Base-by-base conservation (phyloP, 2,329 filamentous ascomycete species). In the Thyridium curvatum region DNA sequence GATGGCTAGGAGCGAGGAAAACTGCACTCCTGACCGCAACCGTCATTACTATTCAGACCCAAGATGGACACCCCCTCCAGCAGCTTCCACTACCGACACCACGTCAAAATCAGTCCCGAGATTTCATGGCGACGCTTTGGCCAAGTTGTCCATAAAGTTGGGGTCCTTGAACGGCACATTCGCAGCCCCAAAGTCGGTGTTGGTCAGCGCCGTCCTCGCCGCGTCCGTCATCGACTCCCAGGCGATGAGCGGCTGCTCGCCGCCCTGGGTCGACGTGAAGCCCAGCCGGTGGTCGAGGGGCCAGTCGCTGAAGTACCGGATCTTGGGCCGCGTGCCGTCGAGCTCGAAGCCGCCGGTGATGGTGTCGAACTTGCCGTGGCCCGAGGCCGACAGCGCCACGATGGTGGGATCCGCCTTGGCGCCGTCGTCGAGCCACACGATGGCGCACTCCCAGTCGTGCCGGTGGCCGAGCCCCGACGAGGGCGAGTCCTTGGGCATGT, bases 401-500 rank as follows among this genome's bases (percentile, higher is more conserved):
- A 67, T 57, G 14, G 32, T 37, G 7, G 55, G 46, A 6, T 48
- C 50, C 1, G 46, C 51, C 14, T 49, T 18, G 3, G 49, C 43
- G 14, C 47, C 43, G 37, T 47, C 47, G 39, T 56, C 48, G 34
- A 64, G 37, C 50, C 50, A 51, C 18, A 64, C 46, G 6, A 64
- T 51, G 10, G 55, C 38, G 37, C 43, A 52, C 45, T 64, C 60
- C 54, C 59, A 64, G 46, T 65, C 61, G 42, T 63, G 56, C 3
- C 61, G 54, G 43, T 65, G 60, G 8, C 51, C 50, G 32, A 46
- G 43, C 0, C 53, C 58, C 2, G 41, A 34, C 21, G 44, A 43
- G n/a, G 62, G 60, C 43, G 60, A 51, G 42, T 69, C 64, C 50
- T 69, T 68, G 36, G 65, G 64, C 47, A 63, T 56, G 49, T 67